phyloP scores from a whole-genome alignment of 2,329 filamentous ascomycete species.

The Penicillium janthinellum region DNA sequence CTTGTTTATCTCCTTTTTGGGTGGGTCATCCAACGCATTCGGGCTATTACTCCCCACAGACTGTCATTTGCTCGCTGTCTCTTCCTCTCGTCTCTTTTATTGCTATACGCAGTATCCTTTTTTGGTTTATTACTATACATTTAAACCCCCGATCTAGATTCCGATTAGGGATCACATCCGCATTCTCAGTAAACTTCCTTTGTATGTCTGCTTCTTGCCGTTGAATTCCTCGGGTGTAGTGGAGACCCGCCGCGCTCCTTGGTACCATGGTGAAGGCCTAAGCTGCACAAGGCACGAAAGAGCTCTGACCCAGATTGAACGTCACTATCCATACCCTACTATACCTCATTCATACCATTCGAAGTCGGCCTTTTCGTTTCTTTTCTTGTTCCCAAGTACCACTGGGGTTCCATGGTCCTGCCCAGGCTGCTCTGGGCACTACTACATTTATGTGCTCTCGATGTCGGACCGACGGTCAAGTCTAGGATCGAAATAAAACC shows the following conservation, averaged over 20 bases:
- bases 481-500: too few species aligned
- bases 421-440: not conserved
- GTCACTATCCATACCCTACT: too few species aligned
- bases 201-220: too few species aligned
- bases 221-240: too few species aligned
- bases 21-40: constrained; percentile 12
- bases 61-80: constrained; percentile 22
- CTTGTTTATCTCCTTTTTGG: constrained; percentile 21
- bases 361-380: not conserved
- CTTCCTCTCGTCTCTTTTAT: constrained; percentile 14
- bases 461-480: not conserved
- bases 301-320: too few species aligned
- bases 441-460: not conserved
- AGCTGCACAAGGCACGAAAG: too few species aligned
- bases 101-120: constrained; percentile 32
- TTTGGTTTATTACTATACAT: constrained; percentile 24
- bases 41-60: constrained; percentile 17
- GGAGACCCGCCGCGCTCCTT: too few species aligned
- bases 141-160: constrained; percentile 29
- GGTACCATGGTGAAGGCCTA: too few species aligned
- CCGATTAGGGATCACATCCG: not conserved
- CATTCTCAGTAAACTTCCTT: not conserved
- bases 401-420: not conserved
- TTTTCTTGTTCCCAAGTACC: not conserved
- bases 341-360: too few species aligned